phyloP scores from a whole-genome alignment of 1,284 basidiomycete species.

The Boletus sp. region DNA sequence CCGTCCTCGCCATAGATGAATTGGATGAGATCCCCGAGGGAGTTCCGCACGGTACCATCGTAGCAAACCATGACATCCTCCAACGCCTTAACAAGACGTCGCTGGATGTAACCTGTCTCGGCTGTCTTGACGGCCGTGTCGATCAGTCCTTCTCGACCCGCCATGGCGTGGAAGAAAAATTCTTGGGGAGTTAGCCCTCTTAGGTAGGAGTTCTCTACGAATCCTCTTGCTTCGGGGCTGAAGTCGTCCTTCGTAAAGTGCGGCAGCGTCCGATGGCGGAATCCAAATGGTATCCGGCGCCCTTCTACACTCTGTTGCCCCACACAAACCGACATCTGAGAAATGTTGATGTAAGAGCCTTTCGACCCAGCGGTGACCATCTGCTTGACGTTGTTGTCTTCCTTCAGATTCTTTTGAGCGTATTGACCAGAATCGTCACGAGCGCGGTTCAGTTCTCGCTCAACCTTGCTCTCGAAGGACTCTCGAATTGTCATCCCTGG shows the following conservation, averaged over 20 bases:
- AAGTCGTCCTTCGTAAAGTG: constrained; percentile 99
- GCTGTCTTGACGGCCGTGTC: constrained; percentile 99
- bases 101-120: constrained; percentile 99
- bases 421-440: constrained; percentile 96
- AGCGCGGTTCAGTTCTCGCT: constrained; percentile 91
- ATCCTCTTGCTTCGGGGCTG: constrained; percentile 97
- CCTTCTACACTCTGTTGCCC: constrained; percentile 99
- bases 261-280: constrained; percentile 94
- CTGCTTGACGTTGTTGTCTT: constrained; percentile 99
- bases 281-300: constrained; percentile 97
- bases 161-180: constrained; percentile 99
- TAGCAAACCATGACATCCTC: constrained; percentile 99
- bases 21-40: constrained; percentile 93
- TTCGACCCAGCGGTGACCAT: constrained; percentile 99
- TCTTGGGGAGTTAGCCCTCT: constrained; percentile 97
- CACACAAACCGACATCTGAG: constrained; percentile 99
- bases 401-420: constrained; percentile 95
- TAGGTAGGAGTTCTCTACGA: constrained; percentile 99
- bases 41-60: constrained; percentile 98
- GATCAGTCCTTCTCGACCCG: constrained; percentile 98
- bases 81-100: constrained; percentile 96
- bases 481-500: constrained; percentile 99
- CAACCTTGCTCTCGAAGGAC: constrained; percentile 94
- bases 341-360: constrained; percentile 99
- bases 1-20: constrained; percentile 99